Evolutionary conservation across 768 basidiomycete species (phyloP), one percentile per base, ranked within the genome.

Genomic region (Coprinopsis sp.): DNA sequence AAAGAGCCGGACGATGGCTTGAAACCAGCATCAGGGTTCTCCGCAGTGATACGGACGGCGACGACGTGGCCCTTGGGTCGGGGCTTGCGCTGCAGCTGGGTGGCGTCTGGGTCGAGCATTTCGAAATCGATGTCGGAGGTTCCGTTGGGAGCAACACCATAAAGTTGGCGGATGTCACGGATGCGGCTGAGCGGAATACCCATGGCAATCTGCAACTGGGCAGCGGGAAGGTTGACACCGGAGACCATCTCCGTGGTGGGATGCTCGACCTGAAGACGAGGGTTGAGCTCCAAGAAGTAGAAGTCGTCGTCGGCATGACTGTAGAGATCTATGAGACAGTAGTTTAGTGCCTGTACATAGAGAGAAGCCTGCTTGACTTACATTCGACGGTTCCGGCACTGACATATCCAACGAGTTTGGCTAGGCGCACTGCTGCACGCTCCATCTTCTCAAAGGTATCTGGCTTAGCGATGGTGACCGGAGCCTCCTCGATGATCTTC

Each of bases 201-300:
- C 96, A 99, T 99, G 22, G 96, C 91, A 53, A 99, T 74, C 64
- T 97, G 95, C 37, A 98, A 80, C 63, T 99, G 96, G 10, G 96
- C 90, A 46, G 94, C 93, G 21, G 96, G 96, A 42, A 99, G 79
- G 66, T 97, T 96, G 69, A 97, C 95, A 8, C 96, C 96, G 3
- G 88, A 84, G n/a, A 98, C 96, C 91, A 98, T 99, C 67, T 99
- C 96, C 18, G 96, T 99, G 10, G 96, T 99, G 8, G 96, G 96
- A 65, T 99, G 96, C 71, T 99, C 96, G 59, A 99, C 96, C 71
- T 99, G 96, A 18, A 99, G 85, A 77, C 96, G 94, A 37, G 96
- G 96, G 66, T 99, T 99, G 50, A 99, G 81, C 67, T 99, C 96
- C 52, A 99, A 78, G 79, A 99, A 99, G 72, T 87, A 91, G 71